Percentiles rank a stretch among this genome's conserved stretches.
These are phyloP conservation scores for Lyophyllum atratum DNA, from an alignment of 768 basidiomycete species.

Conservation along the genomic window DNA sequence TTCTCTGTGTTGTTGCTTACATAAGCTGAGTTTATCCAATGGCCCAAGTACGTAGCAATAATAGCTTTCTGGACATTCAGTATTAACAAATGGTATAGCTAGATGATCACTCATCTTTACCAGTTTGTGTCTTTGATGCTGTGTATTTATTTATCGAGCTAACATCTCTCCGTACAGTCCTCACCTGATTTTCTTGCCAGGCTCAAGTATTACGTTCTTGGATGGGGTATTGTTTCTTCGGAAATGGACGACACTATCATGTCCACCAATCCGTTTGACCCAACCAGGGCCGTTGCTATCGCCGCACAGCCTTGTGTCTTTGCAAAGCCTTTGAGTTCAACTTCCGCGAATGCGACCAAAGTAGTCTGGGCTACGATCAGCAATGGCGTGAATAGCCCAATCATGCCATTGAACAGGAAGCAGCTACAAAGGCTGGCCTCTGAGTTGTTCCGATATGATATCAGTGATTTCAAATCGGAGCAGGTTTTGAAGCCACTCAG, in stretches of 20 bases:
- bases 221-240: background rate
- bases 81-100: background rate
- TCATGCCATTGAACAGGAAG: background rate
- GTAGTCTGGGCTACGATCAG: too few species aligned
- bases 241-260: background rate
- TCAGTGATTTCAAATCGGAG: background rate
- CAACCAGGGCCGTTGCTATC: background rate
- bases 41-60: background rate
- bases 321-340: background rate
- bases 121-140: too few species aligned
- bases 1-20: background rate
- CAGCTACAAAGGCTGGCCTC: background rate
- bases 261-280: background rate
- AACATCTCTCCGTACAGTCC: background rate
- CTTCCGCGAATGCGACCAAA: background rate
- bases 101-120: too few species aligned
- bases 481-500: too few species aligned
- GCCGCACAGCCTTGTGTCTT: background rate
- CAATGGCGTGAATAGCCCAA: too few species aligned
- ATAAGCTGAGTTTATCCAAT: background rate
- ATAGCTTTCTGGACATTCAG: background rate
- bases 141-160: too few species aligned
- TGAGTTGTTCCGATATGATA: background rate
- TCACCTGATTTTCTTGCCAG: background rate
- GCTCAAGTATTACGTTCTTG: background rate